Percentiles rank a stretch among this genome's conserved stretches.
These are phyloP conservation scores for Fusarium kyushuense DNA, from an alignment of 2,329 filamentous ascomycete genomes.

Conservation along the genomic window DNA sequence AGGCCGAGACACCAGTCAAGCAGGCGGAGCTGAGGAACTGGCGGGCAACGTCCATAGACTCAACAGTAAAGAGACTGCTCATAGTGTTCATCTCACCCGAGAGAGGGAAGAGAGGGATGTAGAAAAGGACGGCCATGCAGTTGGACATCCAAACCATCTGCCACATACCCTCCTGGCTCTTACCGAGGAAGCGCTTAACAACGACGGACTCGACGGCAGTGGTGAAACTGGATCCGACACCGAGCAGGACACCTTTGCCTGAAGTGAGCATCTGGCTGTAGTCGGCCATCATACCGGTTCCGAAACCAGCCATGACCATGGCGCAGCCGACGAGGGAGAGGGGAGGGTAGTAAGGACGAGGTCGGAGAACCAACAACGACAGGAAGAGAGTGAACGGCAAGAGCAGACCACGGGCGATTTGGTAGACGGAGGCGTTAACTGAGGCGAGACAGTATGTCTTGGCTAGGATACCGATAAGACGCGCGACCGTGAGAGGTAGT, in stretches of 20 bases:
- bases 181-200: constrained; percentile 45
- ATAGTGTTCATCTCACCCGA: constrained; percentile 43
- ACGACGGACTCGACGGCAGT: constrained; percentile 47
- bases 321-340: constrained; percentile 45
- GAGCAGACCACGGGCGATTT: constrained; percentile 46
- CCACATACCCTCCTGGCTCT: constrained; percentile 47
- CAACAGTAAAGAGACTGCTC: constrained; percentile 35
- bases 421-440: constrained; percentile 47
- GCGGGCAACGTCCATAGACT: constrained; percentile 32
- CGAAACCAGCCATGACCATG: constrained; percentile 47
- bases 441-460: constrained; percentile 49
- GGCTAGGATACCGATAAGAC: constrained; percentile 45
- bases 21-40: constrained; percentile 42
- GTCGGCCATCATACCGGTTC: constrained; percentile 46
- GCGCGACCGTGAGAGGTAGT: constrained; percentile 45
- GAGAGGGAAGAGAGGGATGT: constrained; percentile 44
- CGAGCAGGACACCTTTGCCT: constrained; percentile 45
- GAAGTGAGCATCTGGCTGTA: constrained; percentile 47
- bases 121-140: constrained; percentile 45
- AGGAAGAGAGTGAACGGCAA: constrained; percentile 46
- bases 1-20: constrained; percentile 44
- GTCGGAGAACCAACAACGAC: constrained; percentile 45
- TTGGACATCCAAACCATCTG: constrained; percentile 50
- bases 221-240: constrained; percentile 46
- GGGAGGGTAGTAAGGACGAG: constrained; percentile 47